Percentiles rank a stretch among this genome's conserved stretches.
phyloP scores from a whole-genome alignment of 148 eudicot species.

The Cornus florida region DNA sequence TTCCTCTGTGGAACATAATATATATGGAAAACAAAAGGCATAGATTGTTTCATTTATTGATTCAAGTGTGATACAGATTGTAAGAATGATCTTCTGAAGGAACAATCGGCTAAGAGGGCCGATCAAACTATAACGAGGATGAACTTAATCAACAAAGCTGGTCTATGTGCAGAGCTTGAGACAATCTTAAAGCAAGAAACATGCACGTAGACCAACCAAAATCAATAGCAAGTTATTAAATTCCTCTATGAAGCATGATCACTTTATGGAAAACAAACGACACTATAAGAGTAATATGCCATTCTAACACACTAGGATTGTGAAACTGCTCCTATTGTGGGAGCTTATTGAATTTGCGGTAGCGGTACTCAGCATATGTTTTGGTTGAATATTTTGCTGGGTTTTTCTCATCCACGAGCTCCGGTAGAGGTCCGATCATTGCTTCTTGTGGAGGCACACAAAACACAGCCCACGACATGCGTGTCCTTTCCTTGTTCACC shows the following conservation, averaged over 20 bases:
- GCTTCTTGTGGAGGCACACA: slow-evolving; percentile 36
- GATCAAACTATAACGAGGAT: background rate
- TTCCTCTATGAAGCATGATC: no score
- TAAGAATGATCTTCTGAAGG: background rate
- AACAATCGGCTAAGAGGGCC: background rate
- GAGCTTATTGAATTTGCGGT: slow-evolving; percentile 44
- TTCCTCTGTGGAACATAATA: no score
- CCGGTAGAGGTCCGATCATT: slow-evolving; percentile 34
- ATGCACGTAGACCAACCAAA: background rate
- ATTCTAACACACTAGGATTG: background rate
- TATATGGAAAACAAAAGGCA: no score
- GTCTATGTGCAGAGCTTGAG: background rate
- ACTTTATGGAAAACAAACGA: background rate
- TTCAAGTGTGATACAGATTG: background rate
- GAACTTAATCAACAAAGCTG: background rate
- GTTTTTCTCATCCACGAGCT: slow-evolving; percentile 24
- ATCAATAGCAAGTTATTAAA: background rate
- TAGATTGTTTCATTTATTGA: background rate
- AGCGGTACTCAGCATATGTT: slow-evolving; percentile 40
- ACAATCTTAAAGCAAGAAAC: background rate
- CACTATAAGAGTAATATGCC: background rate
- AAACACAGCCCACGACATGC: slow-evolving; percentile 57
- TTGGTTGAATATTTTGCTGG: slow-evolving; percentile 37
- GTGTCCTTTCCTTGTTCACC: slow-evolving; percentile 40
- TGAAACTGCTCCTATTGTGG: slow-evolving; percentile 23